A percentile compares a stretch with the other conserved stretches of the same genome.
phyloP scores from a whole-genome alignment of 2,329 filamentous ascomycete species.

The Neofusicoccum laricinum region DNA sequence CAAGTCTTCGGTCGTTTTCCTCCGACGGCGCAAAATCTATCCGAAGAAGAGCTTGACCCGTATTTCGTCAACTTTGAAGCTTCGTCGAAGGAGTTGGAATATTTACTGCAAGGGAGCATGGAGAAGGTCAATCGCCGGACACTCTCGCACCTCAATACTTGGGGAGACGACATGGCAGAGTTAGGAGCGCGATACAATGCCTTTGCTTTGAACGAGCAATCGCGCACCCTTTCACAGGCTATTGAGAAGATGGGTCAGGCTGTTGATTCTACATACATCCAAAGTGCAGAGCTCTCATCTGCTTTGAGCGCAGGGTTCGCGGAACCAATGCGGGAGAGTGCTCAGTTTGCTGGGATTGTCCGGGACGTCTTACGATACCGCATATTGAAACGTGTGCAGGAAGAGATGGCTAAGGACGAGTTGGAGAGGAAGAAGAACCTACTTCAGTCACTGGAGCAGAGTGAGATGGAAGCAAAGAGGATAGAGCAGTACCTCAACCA shows the following conservation, averaged over 20 bases:
- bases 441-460: slow-evolving; percentile 86
- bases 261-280: slow-evolving; percentile 92
- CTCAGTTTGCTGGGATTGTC: slow-evolving; percentile 94
- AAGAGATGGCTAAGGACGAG: slow-evolving; percentile 95
- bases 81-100: slow-evolving; percentile 87
- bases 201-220: slow-evolving; percentile 91
- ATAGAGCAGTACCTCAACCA: slow-evolving; percentile 83
- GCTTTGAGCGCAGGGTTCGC: slow-evolving; percentile 91
- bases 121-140: slow-evolving; percentile 94
- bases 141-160: slow-evolving; percentile 75
- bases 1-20: slow-evolving; percentile 80
- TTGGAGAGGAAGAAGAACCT: slow-evolving; percentile 79
- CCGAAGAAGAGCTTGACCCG: slow-evolving; percentile 87
- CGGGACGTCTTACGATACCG: slow-evolving; percentile 84
- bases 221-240: slow-evolving; percentile 80
- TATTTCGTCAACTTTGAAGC: slow-evolving; percentile 94
- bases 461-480: slow-evolving; percentile 86
- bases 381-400: slow-evolving; percentile 89
- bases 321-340: slow-evolving; percentile 95
- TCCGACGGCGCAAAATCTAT: slow-evolving; percentile 69
- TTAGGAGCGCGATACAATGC: slow-evolving; percentile 95
- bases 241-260: slow-evolving; percentile 95
- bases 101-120: slow-evolving; percentile 85
- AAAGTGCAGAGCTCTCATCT: slow-evolving; percentile 84
- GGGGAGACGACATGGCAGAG: slow-evolving; percentile 86